phyloP scores from a whole-genome alignment of 768 basidiomycete species.

The Dentipellis sp. region DNA sequence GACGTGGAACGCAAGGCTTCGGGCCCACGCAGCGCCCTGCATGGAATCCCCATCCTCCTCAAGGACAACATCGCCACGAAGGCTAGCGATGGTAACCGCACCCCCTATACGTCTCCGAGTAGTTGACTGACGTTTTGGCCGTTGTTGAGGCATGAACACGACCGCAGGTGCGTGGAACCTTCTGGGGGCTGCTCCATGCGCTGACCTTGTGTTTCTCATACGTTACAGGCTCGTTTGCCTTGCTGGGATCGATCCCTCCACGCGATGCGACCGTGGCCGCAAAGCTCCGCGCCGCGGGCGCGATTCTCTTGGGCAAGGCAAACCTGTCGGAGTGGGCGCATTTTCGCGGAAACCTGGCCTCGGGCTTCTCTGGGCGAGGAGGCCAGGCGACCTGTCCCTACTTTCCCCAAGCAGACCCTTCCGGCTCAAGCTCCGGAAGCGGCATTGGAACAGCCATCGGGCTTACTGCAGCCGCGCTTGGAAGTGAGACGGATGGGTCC shows the following conservation, averaged over 20 bases:
- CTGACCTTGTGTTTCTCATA: conserved; percentile 7
- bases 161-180: conserved; percentile 18
- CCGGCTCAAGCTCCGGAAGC: conserved; percentile 35
- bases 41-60: conserved; percentile 27
- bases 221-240: conserved; percentile 24
- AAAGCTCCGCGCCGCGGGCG: conserved; percentile 24
- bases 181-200: too few species aligned
- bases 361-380: conserved; percentile 37
- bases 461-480: conserved; percentile 33
- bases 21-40: conserved; percentile 21
- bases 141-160: conserved; percentile 26
- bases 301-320: conserved; percentile 33
- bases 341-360: conserved; percentile 27
- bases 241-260: conserved; percentile 25
- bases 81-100: conserved; percentile 19
- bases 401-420: conserved; percentile 32
- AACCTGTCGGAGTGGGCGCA: conserved; percentile 34
- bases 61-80: conserved; percentile 28
- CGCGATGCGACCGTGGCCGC: conserved; percentile 25
- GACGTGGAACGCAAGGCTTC: conserved; percentile 15
- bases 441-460: conserved; percentile 32
- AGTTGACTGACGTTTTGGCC: conserved; percentile 30
- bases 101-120: conserved; percentile 35
- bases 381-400: conserved; percentile 36
- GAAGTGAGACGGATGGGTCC: conserved; percentile 40